Conservation (phyloP, 2,329 filamentous ascomycete genomes). For the Stemphylium vesicarium region DNA sequence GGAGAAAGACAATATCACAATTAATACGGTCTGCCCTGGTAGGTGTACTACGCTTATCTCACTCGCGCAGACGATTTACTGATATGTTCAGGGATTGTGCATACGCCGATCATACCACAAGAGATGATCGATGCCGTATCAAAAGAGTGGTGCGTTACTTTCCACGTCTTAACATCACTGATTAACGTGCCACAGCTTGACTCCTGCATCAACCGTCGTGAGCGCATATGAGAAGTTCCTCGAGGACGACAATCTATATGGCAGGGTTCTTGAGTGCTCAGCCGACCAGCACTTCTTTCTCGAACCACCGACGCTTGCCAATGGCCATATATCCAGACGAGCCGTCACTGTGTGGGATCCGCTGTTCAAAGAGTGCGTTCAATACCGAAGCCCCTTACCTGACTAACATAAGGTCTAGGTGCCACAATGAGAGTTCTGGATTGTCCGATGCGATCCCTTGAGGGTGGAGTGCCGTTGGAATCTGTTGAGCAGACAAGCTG, state of each 20-base stretch:
- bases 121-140: constrained; percentile 39
- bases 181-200: constrained; percentile 27
- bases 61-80: neutral
- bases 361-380: constrained; percentile 50
- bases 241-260: constrained; percentile 53
- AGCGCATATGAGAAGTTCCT: constrained; percentile 56
- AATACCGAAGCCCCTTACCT: neutral
- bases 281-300: constrained; percentile 51
- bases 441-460: constrained; percentile 48
- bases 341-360: constrained; percentile 58
- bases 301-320: constrained; percentile 45
- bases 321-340: constrained; percentile 53
- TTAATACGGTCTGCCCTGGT: constrained; percentile 57
- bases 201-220: constrained; percentile 53
- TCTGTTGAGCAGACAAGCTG: neutral
- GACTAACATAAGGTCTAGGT: constrained; percentile 21
- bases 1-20: constrained; percentile 56
- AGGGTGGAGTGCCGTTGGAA: neutral
- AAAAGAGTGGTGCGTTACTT: constrained; percentile 23
- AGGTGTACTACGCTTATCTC: neutral
- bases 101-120: constrained; percentile 46
- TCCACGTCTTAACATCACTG: neutral
- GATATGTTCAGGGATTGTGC: constrained; percentile 50
- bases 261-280: constrained; percentile 55
- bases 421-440: constrained; percentile 52